Conservation (phyloP, 768 basidiomycete species). For the Kwoniella newhampshirensis region DNA sequence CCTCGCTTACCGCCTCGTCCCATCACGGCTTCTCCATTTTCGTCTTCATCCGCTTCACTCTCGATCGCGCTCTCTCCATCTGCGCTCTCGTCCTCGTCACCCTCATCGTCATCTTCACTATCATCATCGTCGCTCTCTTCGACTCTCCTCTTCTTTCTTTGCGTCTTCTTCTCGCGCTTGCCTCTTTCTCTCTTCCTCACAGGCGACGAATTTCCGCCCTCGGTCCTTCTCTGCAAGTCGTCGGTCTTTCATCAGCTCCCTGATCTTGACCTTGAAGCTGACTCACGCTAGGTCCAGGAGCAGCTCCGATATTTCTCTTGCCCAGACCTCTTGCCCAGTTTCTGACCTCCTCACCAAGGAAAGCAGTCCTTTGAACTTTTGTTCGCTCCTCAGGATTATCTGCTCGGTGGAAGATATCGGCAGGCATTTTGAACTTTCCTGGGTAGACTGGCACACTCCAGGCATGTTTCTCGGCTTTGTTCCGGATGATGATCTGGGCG, state of each 20-base stretch:
- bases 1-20: constrained; percentile 45
- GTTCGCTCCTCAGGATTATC: constrained; percentile 14
- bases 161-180: constrained; percentile 21
- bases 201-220: constrained; percentile 3
- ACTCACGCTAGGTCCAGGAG: constrained; percentile 24
- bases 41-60: constrained; percentile 21
- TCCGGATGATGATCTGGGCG: constrained; percentile 80
- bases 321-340: constrained; percentile 28
- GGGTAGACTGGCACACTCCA: constrained; percentile 81
- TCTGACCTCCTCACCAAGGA: constrained; percentile 22
- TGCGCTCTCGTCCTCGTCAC: constrained; percentile 20
- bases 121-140: constrained; percentile 33
- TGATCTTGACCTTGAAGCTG: neutral
- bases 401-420: constrained; percentile 74
- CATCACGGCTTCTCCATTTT: constrained; percentile 26
- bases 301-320: constrained; percentile 18
- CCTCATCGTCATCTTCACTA: constrained; percentile 25
- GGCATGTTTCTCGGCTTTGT: constrained; percentile 62
- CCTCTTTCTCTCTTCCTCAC: constrained; percentile 2
- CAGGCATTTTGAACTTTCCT: constrained; percentile 73
- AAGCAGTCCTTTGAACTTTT: constrained; percentile 19
- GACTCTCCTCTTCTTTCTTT: constrained; percentile 11
- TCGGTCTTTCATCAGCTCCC: neutral
- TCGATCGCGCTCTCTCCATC: constrained; percentile 22
- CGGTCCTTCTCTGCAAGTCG: constrained; percentile 2